Conservation (phyloP, 176 grass and related monocot genomes). For the Canna indica region DNA sequence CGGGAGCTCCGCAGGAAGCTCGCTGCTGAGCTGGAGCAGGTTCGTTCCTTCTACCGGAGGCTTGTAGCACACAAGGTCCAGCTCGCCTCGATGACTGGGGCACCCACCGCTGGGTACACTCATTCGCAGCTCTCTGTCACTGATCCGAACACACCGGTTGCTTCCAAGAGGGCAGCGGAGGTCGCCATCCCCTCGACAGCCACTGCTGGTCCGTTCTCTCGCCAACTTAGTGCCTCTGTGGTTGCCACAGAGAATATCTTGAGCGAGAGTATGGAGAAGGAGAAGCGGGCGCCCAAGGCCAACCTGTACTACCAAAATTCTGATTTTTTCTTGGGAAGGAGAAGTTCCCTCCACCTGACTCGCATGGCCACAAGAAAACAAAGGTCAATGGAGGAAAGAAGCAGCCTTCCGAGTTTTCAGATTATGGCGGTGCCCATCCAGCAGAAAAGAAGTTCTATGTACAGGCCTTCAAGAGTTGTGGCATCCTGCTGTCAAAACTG, state of each 20-base stretch:
- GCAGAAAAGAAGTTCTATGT: slow-evolving; percentile 50
- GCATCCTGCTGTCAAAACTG: slow-evolving; percentile 44
- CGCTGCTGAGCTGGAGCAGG: slow-evolving; percentile 54
- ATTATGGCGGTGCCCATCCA: slow-evolving; percentile 9
- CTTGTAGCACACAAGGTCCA: slow-evolving; percentile 27
- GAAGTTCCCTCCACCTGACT: slow-evolving; percentile 46
- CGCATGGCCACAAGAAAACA: slow-evolving; percentile 51
- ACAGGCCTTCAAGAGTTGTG: slow-evolving; percentile 63
- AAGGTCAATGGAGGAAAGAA: slow-evolving; percentile 46
- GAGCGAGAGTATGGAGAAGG: slow-evolving; percentile 61
- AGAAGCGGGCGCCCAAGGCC: slow-evolving; percentile 73
- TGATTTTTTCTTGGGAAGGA: slow-evolving; percentile 87
- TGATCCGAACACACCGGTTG: slow-evolving; percentile 20
- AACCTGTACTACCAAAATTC: slow-evolving; percentile 70
- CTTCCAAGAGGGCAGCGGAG: slow-evolving; percentile 6
- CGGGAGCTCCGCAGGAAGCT: slow-evolving; percentile 54
- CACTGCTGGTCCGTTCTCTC: slow-evolving; percentile 13
- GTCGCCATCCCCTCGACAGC: slow-evolving; percentile 9
- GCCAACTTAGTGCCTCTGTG: slow-evolving; percentile 40
- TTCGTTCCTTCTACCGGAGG: slow-evolving; percentile 49
- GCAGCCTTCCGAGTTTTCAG: slow-evolving; percentile 25
- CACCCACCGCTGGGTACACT: slow-evolving; percentile 28
- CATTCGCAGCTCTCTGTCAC: slow-evolving; percentile 43
- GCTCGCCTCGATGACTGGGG: slow-evolving; percentile 25
- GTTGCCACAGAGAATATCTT: slow-evolving; percentile 17